Evolutionary conservation across 768 basidiomycete genomes (phyloP).

Genomic region (Hemileccinum rubropunctum): DNA sequence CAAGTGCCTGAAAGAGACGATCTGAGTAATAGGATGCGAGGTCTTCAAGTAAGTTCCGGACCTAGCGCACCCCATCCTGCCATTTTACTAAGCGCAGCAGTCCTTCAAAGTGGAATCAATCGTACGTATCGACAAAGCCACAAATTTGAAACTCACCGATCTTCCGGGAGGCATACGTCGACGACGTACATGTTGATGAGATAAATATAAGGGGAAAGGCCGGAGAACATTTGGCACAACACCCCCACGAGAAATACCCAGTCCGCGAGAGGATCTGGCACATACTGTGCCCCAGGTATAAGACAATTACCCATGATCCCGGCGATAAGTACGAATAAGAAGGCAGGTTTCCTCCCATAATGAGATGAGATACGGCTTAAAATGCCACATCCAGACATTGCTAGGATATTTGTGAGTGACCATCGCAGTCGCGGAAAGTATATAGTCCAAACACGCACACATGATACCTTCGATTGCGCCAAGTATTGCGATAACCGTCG

Average conservation of each 20-base stretch:
- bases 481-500: conserved; percentile 17
- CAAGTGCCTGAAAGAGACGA: conserved; percentile 16
- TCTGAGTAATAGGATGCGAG: background rate
- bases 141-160: conserved; percentile 13
- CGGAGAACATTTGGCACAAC: conserved; percentile 13
- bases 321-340: conserved; percentile 10
- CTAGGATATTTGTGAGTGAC: conserved; percentile 14
- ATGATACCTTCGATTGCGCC: conserved; percentile 7
- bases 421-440: background rate
- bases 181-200: conserved; percentile 29
- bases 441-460: too few relatives aligned
- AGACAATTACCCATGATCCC: conserved; percentile 11
- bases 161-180: conserved; percentile 23
- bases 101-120: conserved; percentile 19
- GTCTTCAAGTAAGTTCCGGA: background rate
- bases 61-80: conserved; percentile 31
- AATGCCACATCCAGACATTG: conserved; percentile 20
- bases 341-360: conserved; percentile 25
- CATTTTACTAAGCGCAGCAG: conserved; percentile 24
- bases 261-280: conserved; percentile 12
- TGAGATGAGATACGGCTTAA: conserved; percentile 24
- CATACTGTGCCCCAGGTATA: conserved; percentile 16
- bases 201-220: conserved; percentile 9
- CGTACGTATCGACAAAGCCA: background rate
- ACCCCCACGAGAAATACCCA: conserved; percentile 21